Evolutionary conservation across 73 alveolate genomes (phyloP), one percentile per base, ranked within the genome.

Genomic region (Paramecium caudatum): DNA sequence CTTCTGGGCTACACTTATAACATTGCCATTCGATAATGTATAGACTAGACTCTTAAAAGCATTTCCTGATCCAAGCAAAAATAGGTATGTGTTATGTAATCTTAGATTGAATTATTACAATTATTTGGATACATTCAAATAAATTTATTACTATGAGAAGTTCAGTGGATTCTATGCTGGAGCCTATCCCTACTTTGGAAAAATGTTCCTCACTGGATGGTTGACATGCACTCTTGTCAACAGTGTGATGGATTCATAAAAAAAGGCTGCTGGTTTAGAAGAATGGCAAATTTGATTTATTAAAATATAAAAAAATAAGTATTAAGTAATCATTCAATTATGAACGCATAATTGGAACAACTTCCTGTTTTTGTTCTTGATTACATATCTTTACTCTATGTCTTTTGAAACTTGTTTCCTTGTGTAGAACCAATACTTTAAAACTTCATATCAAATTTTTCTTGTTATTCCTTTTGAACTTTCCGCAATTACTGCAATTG

Each of bases 281-380:
- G 93, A 63, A 41, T 86, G 93, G 93, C 93, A 86, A 86, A 86
- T 86, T 86, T 86, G 93, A 86, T 83, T 55, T 12, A 55, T 55
- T 55, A 55, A 27, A 55, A 39, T 27, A 55, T 55, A 7, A 17
- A 55, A 55, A n/a, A n/a, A n/a, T n/a, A n/a, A n/a, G n/a, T n/a
- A n/a, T n/a, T n/a, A n/a, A n/a, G n/a, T n/a, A n/a, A n/a, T n/a
- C n/a, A n/a, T n/a, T n/a, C n/a, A n/a, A n/a, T n/a, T n/a, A n/a
- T n/a, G n/a, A n/a, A n/a, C n/a, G n/a, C n/a, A n/a, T n/a, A n/a
- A n/a, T n/a, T n/a, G n/a, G n/a, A n/a, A n/a, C n/a, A n/a, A n/a
- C n/a, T n/a, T n/a, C n/a, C n/a, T n/a, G n/a, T n/a, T n/a, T n/a
- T n/a, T n/a, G n/a, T n/a, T n/a, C n/a, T n/a, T n/a, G n/a, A n/a